Conservation (phyloP, 768 basidiomycete genomes). For the Scleroderma bovista region DNA sequence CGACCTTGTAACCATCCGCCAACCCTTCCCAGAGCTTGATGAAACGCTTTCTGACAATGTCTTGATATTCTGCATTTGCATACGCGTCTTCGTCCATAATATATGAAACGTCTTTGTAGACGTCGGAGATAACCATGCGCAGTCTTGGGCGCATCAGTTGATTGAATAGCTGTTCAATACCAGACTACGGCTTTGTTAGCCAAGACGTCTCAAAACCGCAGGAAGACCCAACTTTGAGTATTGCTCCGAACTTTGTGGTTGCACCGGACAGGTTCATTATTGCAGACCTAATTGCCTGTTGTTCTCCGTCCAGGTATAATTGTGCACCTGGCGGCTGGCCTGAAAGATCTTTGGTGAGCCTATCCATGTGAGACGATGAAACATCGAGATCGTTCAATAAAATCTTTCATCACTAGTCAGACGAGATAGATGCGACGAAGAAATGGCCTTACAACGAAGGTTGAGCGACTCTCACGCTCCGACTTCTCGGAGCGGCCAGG, state of each 20-base stretch:
- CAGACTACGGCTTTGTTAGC: slow-evolving; percentile 42
- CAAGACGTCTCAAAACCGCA: background rate
- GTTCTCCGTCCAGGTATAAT: slow-evolving; percentile 59
- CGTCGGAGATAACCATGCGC: slow-evolving; percentile 76
- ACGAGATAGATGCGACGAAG: background rate
- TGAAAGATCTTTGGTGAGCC: slow-evolving; percentile 62
- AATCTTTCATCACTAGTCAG: slow-evolving; percentile 43
- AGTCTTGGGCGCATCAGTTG: slow-evolving; percentile 86
- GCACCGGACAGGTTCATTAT: slow-evolving; percentile 49
- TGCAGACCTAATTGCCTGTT: slow-evolving; percentile 41
- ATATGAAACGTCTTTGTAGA: slow-evolving; percentile 89
- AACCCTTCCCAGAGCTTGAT: slow-evolving; percentile 82
- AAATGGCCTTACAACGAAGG: slow-evolving; percentile 72
- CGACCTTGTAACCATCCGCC: slow-evolving; percentile 83
- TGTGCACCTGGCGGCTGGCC: slow-evolving; percentile 53
- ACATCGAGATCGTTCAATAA: slow-evolving; percentile 93
- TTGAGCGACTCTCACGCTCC: slow-evolving; percentile 72
- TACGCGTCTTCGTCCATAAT: slow-evolving; percentile 87
- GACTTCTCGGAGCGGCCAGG: slow-evolving; percentile 61
- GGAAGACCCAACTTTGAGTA: slow-evolving; percentile 56
- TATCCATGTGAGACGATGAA: slow-evolving; percentile 84
- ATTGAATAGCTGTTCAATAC: slow-evolving; percentile 93
- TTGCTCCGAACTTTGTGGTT: slow-evolving; percentile 60
- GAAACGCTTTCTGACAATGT: slow-evolving; percentile 85
- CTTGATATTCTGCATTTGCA: slow-evolving; percentile 76